Conservation (phyloP, 352 stramenopile species). For the Globisporangium iwayamae region DNA sequence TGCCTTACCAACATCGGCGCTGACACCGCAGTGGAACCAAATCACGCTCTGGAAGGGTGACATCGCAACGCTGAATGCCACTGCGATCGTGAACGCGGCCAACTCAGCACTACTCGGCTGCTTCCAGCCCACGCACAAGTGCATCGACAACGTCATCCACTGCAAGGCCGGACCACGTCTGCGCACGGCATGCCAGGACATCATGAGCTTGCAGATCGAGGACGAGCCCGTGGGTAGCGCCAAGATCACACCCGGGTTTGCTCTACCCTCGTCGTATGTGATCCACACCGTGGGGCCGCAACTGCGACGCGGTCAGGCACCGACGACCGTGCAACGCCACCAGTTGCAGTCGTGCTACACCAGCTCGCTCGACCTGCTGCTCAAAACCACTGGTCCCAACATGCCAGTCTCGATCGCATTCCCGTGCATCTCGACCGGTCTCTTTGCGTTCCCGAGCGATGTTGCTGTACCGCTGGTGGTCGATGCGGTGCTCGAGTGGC, state of each 20-base stretch:
- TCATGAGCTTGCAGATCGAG: conserved; percentile 35
- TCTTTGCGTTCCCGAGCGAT: conserved; percentile 67
- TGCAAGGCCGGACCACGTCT: conserved; percentile 51
- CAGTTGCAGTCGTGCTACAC: conserved; percentile 52
- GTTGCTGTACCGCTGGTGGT: conserved; percentile 44
- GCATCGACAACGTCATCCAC: conserved; percentile 79
- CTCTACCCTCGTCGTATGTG: conserved; percentile 43
- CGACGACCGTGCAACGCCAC: conserved; percentile 22
- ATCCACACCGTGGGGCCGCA: conserved; percentile 66
- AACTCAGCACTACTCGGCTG: conserved; percentile 65
- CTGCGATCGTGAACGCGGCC: conserved; percentile 66
- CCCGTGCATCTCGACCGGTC: conserved; percentile 61
- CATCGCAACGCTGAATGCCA: conserved; percentile 56
- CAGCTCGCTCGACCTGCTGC: conserved; percentile 38
- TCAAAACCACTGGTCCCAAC: conserved; percentile 23
- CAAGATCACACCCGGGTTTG: conserved; percentile 58
- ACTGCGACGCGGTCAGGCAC: conserved; percentile 25
- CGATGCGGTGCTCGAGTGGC: conserved; percentile 44
- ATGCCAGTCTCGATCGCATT: conserved; percentile 34
- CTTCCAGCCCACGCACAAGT: conserved; percentile 66
- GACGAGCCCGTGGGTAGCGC: conserved; percentile 39
- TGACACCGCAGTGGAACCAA: conserved; percentile 21
- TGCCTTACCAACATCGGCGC: not conserved
- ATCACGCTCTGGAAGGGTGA: conserved; percentile 62
- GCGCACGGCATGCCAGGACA: conserved; percentile 44